phyloP scores from a whole-genome alignment of 2,329 filamentous ascomycete genomes.

The Penicillium paneum region DNA sequence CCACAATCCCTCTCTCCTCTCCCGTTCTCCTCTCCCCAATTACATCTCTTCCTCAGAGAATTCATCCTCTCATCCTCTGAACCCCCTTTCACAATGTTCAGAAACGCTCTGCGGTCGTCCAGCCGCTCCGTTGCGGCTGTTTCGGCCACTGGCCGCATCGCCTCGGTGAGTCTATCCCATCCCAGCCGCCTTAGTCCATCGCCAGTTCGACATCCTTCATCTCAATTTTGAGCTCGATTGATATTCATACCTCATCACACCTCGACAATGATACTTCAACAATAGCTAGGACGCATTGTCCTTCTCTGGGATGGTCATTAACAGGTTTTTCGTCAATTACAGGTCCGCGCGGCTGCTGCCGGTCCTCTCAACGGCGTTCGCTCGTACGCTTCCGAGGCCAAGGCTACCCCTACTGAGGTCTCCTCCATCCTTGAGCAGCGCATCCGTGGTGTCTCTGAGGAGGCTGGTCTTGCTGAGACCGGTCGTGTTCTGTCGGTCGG shows the following conservation, averaged over 20 bases:
- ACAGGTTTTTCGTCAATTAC: slow-evolving; percentile 43
- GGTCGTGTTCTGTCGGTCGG: slow-evolving; percentile 97
- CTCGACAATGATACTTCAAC: slow-evolving; percentile 23
- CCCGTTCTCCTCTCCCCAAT: slow-evolving; percentile 39
- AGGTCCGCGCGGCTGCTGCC: slow-evolving; percentile 85
- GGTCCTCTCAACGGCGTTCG: slow-evolving; percentile 72
- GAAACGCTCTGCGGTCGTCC: slow-evolving; percentile 96
- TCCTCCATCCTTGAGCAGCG: slow-evolving; percentile 99
- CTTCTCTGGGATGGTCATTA: slow-evolving; percentile 49
- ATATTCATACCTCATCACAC: slow-evolving; percentile 24
- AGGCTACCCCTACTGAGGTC: slow-evolving; percentile 95
- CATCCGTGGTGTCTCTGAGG: slow-evolving; percentile 97
- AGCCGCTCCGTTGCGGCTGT: slow-evolving; percentile 91
- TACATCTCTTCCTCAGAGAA: slow-evolving; percentile 43
- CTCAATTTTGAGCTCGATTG: slow-evolving; percentile 34
- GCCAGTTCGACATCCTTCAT: slow-evolving; percentile 31
- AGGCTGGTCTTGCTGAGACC: slow-evolving; percentile 94
- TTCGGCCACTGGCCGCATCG: slow-evolving; percentile 86
- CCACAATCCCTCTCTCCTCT: slow-evolving; percentile 44
- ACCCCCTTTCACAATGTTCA: slow-evolving; percentile 73
- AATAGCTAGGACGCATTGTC: slow-evolving; percentile 22
- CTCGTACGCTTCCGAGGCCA: slow-evolving; percentile 87
- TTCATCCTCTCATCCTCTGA: slow-evolving; percentile 44
- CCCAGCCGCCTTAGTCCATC: slow-evolving; percentile 43
- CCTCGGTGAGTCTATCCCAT: slow-evolving; percentile 76